phyloP scores from a whole-genome alignment of 2,329 filamentous ascomycete genomes.

The Aspergillus pseudonomiae region DNA sequence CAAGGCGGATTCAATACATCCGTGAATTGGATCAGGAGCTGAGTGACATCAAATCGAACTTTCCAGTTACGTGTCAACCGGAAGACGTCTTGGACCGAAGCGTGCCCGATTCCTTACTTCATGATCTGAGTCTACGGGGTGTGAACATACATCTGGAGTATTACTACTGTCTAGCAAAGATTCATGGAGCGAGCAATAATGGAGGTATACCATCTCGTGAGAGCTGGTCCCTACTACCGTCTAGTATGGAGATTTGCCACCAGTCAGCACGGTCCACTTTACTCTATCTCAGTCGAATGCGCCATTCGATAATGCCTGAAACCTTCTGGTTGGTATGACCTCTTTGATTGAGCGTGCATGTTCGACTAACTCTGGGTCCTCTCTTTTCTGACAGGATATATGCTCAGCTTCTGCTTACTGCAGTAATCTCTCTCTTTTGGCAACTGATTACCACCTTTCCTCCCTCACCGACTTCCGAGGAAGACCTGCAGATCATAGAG shows the following conservation, averaged over 20 bases:
- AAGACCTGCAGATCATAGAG: constrained; percentile 24
- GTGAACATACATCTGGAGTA: constrained; percentile 31
- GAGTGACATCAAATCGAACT: constrained; percentile 21
- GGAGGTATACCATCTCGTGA: constrained; percentile 6
- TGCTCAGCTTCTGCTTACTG: constrained; percentile 26
- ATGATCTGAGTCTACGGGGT: constrained; percentile 29
- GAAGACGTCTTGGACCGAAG: constrained; percentile 22
- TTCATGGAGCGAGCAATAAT: constrained; percentile 24
- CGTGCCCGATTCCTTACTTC: constrained; percentile 25
- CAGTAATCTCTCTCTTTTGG: constrained; percentile 25
- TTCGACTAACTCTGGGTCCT: background rate
- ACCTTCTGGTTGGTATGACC: constrained; percentile 26
- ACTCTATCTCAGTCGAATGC: constrained; percentile 24
- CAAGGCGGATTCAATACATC: constrained; percentile 25
- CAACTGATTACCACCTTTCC: constrained; percentile 23
- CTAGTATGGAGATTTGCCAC: constrained; percentile 28
- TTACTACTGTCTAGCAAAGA: constrained; percentile 28
- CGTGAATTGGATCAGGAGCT: constrained; percentile 29
- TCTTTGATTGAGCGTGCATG: background rate
- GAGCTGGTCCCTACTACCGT: constrained; percentile 20
- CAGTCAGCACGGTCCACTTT: constrained; percentile 26
- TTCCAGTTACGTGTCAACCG: constrained; percentile 22
- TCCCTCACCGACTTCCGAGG: constrained; percentile 13
- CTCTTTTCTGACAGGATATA: constrained; percentile 21
- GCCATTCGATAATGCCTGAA: constrained; percentile 20